Percentiles rank a stretch among this genome's conserved stretches.
Evolutionary conservation across 371 early-diverging fungal genomes (phyloP).

Genomic region (Funneliformis caledonium): DNA sequence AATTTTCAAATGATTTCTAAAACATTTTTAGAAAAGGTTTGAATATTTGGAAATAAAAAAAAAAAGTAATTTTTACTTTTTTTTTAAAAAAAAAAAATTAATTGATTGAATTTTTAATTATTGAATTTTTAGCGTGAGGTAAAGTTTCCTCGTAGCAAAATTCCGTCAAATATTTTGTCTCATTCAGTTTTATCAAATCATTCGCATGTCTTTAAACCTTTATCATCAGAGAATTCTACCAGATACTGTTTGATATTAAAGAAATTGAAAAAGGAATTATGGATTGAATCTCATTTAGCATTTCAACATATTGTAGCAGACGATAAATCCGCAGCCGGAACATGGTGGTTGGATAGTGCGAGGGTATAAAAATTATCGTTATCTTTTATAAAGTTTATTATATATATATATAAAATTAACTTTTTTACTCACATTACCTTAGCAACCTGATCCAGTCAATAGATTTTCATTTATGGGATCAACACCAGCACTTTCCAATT

Average conservation of each 20-base stretch:
- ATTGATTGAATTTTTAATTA: neutral
- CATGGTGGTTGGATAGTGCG: constrained; percentile 52
- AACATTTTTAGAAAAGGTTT: constrained; percentile 50
- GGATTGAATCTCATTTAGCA: constrained; percentile 45
- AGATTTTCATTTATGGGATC: constrained; percentile 57
- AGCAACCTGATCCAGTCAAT: constrained; percentile 46
- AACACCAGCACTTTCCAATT: constrained; percentile 21
- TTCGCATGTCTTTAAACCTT: neutral
- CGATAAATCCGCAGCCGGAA: constrained; percentile 45
- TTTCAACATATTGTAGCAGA: constrained; percentile 47
- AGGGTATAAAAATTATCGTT: constrained; percentile 28
- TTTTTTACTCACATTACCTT: neutral
- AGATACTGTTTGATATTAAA: constrained; percentile 43
- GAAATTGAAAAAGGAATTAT: constrained; percentile 43
- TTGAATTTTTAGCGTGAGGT: neutral
- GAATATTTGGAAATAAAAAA: neutral
- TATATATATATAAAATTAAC: neutral
- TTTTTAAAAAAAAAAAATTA: neutral
- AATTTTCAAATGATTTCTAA: constrained; percentile 73
- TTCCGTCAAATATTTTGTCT: neutral
- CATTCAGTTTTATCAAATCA: neutral
- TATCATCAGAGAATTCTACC: constrained; percentile 28
- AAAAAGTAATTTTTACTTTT: neutral
- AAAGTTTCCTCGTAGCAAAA: constrained; percentile 1
- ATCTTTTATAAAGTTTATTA: neutral